phyloP scores from a whole-genome alignment of 2,329 filamentous ascomycete species.

The Colletotrichum eremochloae region DNA sequence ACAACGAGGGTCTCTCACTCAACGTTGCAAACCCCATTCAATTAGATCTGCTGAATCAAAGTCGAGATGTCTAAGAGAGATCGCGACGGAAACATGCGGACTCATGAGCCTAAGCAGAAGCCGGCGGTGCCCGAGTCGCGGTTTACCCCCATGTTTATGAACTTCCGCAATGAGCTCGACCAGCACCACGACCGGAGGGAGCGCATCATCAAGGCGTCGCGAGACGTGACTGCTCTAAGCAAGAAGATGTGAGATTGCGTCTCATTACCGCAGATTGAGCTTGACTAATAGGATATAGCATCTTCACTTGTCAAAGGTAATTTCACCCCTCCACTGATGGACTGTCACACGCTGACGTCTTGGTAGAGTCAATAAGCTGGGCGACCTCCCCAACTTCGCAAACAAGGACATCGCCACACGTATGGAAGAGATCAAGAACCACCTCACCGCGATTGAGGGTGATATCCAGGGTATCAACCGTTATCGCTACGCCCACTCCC shows the following conservation, averaged over 20 bases:
- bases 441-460: slow-evolving; percentile 75
- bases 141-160: slow-evolving; percentile 84
- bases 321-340: neutral
- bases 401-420: slow-evolving; percentile 78
- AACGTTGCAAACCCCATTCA: neutral
- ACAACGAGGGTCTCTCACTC: slow-evolving; percentile 12
- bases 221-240: slow-evolving; percentile 92
- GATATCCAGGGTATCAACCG: slow-evolving; percentile 86
- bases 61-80: slow-evolving; percentile 60
- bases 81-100: slow-evolving; percentile 62
- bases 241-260: slow-evolving; percentile 86
- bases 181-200: slow-evolving; percentile 95
- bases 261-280: rapidly evolving
- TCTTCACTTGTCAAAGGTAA: slow-evolving; percentile 57
- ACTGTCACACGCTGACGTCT: slow-evolving; percentile 26
- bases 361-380: slow-evolving; percentile 38
- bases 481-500: slow-evolving; percentile 83
- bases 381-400: slow-evolving; percentile 57
- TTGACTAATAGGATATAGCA: slow-evolving; percentile 47
- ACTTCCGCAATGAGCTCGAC: slow-evolving; percentile 89
- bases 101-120: slow-evolving; percentile 52
- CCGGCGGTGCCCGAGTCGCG: slow-evolving; percentile 54
- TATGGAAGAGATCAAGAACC: slow-evolving; percentile 76
- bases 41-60: neutral
- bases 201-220: slow-evolving; percentile 88